These are phyloP conservation scores for Tolypocladium amazonense DNA, from an alignment of 2,329 filamentous ascomycete genomes.

Conservation along the genomic window DNA sequence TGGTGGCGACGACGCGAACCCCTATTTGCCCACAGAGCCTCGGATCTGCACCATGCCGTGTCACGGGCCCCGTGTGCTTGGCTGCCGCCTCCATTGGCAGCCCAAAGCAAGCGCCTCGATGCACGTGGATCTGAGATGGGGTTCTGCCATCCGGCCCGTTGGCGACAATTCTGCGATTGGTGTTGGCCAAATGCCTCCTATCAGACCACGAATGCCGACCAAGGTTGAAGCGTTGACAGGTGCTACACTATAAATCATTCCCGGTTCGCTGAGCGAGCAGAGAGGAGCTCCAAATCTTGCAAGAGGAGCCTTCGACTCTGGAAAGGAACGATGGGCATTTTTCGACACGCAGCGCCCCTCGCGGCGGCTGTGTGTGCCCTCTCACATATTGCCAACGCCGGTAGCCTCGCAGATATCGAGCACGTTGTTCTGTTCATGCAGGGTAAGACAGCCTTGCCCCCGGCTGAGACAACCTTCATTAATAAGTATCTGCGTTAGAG, in stretches of 20 bases:
- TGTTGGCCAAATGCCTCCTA: background rate
- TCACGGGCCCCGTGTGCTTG: background rate
- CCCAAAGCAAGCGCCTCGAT: background rate
- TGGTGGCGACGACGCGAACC: background rate
- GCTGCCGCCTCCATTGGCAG: background rate
- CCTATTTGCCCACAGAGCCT: background rate
- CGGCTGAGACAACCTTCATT: background rate
- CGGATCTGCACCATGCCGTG: background rate
- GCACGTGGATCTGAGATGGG: background rate
- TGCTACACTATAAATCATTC: background rate
- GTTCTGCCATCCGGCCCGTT: background rate
- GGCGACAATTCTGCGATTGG: background rate
- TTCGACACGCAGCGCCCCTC: background rate
- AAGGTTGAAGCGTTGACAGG: background rate
- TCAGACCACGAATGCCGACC: background rate
- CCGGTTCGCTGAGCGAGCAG: background rate
- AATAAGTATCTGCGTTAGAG: slow-evolving; percentile 8
- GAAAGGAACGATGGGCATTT: background rate
- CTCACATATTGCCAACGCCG: background rate
- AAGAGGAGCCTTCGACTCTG: background rate
- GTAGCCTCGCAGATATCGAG: background rate
- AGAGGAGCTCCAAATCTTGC: background rate
- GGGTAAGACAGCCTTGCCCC: background rate
- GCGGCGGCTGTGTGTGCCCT: background rate
- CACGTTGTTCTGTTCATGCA: slow-evolving; percentile 1